phyloP scores from a whole-genome alignment of 108 stramenopile genomes.

The Licmophora abbreviata region DNA sequence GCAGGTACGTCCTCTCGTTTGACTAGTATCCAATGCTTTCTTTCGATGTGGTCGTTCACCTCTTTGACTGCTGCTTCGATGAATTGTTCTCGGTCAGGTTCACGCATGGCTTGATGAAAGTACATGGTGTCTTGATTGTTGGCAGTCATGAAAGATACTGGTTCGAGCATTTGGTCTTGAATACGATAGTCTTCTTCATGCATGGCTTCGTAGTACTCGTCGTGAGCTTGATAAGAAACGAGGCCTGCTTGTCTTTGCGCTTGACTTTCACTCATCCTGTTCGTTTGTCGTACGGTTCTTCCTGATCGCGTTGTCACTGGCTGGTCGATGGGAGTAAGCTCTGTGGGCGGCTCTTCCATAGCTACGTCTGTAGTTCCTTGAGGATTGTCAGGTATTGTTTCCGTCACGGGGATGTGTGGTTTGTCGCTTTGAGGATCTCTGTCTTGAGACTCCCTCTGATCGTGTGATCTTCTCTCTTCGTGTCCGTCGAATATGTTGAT shows the following conservation, averaged over 20 bases:
- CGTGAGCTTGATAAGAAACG: not conserved
- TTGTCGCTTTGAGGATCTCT: too few relatives aligned
- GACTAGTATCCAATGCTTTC: slow-evolving; percentile 11
- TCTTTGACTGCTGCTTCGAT: slow-evolving; percentile 14
- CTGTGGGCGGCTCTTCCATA: too few relatives aligned
- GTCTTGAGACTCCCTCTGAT: not conserved
- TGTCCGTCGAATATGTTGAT: too few relatives aligned
- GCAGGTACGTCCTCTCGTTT: slow-evolving; percentile 5
- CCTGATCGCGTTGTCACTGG: not conserved
- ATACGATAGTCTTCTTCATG: slow-evolving; percentile 1
- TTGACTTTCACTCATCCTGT: not conserved
- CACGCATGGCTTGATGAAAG: slow-evolving; percentile 16
- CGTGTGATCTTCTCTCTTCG: not conserved
- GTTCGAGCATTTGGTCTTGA: slow-evolving; percentile 1
- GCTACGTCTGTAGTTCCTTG: too few relatives aligned
- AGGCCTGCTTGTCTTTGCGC: not conserved
- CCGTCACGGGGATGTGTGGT: too few relatives aligned
- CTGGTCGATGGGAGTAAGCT: too few relatives aligned
- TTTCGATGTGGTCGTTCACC: slow-evolving; percentile 10
- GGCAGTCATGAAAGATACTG: not conserved
- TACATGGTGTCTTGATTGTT: slow-evolving; percentile 20
- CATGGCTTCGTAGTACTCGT: not conserved
- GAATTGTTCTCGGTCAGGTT: slow-evolving; percentile 18
- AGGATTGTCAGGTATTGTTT: too few relatives aligned
- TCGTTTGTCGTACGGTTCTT: not conserved